Conservation (phyloP, 108 stramenopile genomes). For the Pseudonitzschia multiseries region DNA sequence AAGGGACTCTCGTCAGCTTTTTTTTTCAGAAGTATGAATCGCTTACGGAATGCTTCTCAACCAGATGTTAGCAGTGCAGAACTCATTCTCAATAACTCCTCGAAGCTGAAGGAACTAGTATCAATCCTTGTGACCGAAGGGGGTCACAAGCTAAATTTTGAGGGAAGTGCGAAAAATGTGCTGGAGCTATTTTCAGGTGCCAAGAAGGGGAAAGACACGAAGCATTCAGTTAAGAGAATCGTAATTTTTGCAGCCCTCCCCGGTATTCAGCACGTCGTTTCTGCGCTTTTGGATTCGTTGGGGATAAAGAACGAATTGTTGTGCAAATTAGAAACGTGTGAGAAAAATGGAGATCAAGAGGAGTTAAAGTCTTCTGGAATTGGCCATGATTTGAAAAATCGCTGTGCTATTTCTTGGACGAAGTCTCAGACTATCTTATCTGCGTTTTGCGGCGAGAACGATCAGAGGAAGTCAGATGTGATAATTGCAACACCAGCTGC, state of each 20-base stretch:
- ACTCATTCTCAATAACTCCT: slow-evolving; percentile 48
- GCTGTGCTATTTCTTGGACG: slow-evolving; percentile 42
- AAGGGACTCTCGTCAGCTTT: not conserved
- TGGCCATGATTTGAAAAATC: slow-evolving; percentile 1
- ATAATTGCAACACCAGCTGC: slow-evolving; percentile 63
- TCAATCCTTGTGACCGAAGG: slow-evolving; percentile 49
- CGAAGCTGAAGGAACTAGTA: slow-evolving; percentile 70
- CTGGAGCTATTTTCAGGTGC: not conserved
- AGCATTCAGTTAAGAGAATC: slow-evolving; percentile 41
- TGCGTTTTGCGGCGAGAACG: slow-evolving; percentile 37
- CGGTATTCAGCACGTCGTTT: slow-evolving; percentile 51
- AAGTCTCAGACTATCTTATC: slow-evolving; percentile 53
- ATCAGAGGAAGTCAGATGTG: slow-evolving; percentile 31
- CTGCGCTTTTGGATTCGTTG: slow-evolving; percentile 62
- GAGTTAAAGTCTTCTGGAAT: not conserved
- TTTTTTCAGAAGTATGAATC: not conserved
- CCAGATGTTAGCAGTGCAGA: slow-evolving; percentile 46
- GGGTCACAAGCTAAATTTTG: slow-evolving; percentile 30
- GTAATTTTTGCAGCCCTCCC: slow-evolving; percentile 74
- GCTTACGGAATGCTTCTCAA: slow-evolving; percentile 37
- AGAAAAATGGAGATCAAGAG: not conserved
- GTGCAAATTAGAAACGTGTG: not conserved
- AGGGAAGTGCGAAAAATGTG: slow-evolving; percentile 10
- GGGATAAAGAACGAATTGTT: slow-evolving; percentile 60
- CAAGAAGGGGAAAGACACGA: slow-evolving; percentile 14